phyloP scores from a whole-genome alignment of 352 stramenopile genomes.

The Pythium chondricola region DNA sequence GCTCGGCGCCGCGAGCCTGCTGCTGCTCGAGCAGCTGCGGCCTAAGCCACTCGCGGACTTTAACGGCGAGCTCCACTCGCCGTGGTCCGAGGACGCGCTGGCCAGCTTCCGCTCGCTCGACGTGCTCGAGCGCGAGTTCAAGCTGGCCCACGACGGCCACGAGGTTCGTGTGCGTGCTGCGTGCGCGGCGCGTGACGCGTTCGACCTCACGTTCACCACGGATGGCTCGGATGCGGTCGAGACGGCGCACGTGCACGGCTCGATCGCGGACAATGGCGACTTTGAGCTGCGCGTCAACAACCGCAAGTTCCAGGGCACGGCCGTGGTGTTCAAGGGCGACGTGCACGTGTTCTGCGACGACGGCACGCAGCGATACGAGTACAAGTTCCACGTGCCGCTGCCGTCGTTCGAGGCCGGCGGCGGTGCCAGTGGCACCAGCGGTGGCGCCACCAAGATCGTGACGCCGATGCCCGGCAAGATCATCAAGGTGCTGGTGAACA shows the following conservation, averaged over 20 bases:
- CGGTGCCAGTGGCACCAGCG: constrained; percentile 25
- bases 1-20: constrained; percentile 64
- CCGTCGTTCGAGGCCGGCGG: constrained; percentile 33
- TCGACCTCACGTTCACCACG: constrained; percentile 30
- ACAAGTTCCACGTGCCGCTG: constrained; percentile 75
- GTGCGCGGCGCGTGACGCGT: constrained; percentile 32
- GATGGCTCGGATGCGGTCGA: constrained; percentile 6
- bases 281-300: constrained; percentile 66
- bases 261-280: constrained; percentile 36
- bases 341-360: constrained; percentile 78
- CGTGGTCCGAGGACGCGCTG: constrained; percentile 48
- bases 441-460: constrained; percentile 50
- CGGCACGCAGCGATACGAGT: constrained; percentile 64
- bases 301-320: constrained; percentile 58
- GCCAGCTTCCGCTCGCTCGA: constrained; percentile 60
- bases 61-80: constrained; percentile 41
- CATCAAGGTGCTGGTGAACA: constrained; percentile 84
- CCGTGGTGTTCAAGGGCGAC: constrained; percentile 57
- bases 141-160: constrained; percentile 37
- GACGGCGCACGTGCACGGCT: constrained; percentile 21
- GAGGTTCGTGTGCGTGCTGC: constrained; percentile 36
- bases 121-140: constrained; percentile 41
- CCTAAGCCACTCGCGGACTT: constrained; percentile 24
- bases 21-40: constrained; percentile 60
- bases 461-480: constrained; percentile 96